These are phyloP conservation scores for Mycena vulgaris DNA, from an alignment of 768 basidiomycete genomes.

Conservation along the genomic window DNA sequence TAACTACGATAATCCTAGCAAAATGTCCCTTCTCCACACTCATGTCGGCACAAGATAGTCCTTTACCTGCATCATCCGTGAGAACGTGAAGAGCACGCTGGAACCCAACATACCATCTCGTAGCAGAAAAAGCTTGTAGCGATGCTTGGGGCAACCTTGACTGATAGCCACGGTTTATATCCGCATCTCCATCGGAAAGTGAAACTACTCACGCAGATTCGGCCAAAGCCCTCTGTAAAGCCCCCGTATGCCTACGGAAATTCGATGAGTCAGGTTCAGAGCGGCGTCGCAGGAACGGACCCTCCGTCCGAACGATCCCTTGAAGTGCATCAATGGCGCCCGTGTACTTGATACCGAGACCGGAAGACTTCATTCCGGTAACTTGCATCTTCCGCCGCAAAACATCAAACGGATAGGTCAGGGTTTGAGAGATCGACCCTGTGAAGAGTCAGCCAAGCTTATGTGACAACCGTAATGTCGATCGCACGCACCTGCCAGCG, in stretches of 20 bases:
- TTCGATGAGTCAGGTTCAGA: no score
- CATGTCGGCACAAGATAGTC: slow-evolving; percentile 54
- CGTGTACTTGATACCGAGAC: slow-evolving; percentile 76
- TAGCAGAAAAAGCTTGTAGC: slow-evolving; percentile 91
- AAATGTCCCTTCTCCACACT: slow-evolving; percentile 18
- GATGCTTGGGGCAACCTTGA: slow-evolving; percentile 93
- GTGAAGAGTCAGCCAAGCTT: slow-evolving; percentile 24
- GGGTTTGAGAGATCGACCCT: slow-evolving; percentile 93
- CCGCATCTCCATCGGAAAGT: slow-evolving; percentile 11
- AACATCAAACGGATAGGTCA: slow-evolving; percentile 98
- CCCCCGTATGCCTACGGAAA: slow-evolving; percentile 80
- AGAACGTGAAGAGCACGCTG: neutral
- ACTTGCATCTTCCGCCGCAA: slow-evolving; percentile 97
- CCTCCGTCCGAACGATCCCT: slow-evolving; percentile 80
- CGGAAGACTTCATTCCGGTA: slow-evolving; percentile 78
- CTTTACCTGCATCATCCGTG: slow-evolving; percentile 44
- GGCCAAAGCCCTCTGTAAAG: slow-evolving; percentile 93
- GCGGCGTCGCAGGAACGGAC: no score
- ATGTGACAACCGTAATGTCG: slow-evolving; percentile 11
- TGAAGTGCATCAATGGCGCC: slow-evolving; percentile 86
- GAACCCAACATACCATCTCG: slow-evolving; percentile 64
- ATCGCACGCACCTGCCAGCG: slow-evolving; percentile 77
- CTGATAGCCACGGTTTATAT: slow-evolving; percentile 54
- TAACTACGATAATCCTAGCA: slow-evolving; percentile 20
- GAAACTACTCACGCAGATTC: slow-evolving; percentile 73